Base-by-base conservation (phyloP, 2,329 filamentous ascomycete genomes). In the Alternaria panax region DNA sequence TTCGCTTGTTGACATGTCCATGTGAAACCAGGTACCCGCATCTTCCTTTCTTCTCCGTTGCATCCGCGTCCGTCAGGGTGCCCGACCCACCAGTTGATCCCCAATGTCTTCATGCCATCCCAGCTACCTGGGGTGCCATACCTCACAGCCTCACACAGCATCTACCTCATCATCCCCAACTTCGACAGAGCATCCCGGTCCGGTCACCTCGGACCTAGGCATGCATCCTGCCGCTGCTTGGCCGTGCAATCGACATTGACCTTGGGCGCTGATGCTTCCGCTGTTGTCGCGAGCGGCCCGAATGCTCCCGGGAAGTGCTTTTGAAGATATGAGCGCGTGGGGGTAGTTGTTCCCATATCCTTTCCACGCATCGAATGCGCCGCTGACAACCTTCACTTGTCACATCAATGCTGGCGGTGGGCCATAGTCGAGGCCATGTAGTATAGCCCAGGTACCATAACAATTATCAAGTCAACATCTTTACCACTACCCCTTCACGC, bases 151-250 rank as follows among this genome's bases (percentile, higher is more conserved):
- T 40, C 48, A 25, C 11, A 40, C 48, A 36, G 48, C 32, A 48
- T 16, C 16, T 43, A 28, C 25, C 36, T 53, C 43, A 43, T 32
- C 43, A n/a, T 36, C 18, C 24, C 52, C 43, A 48, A 32, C 45
- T 60, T 87, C 84, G 3, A 88, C 80, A 0, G 57, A 66, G 11
- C 72, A 75, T 38, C 81, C 79, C 6, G 64, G 56, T 61, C 87
- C 85, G 36, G 78, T 80, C 68, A 83, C 86, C 5, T 76, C 70
- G 9, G 84, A 79, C 7, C 65, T 68, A 5, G 79, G 70, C 41
- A 91, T 82, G 25, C 81, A 76, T 51, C 81, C 79, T 54, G 41
- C 47, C 22, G 34, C 50, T 47, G 43, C 50, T 47, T 43, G 32
- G 48, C 55, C 41, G 41, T 46, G 45, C 50, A 45, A 16, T 27